Evolutionary conservation across 176 grass and related monocot species (phyloP).

Genomic region (Triticum urartu): DNA sequence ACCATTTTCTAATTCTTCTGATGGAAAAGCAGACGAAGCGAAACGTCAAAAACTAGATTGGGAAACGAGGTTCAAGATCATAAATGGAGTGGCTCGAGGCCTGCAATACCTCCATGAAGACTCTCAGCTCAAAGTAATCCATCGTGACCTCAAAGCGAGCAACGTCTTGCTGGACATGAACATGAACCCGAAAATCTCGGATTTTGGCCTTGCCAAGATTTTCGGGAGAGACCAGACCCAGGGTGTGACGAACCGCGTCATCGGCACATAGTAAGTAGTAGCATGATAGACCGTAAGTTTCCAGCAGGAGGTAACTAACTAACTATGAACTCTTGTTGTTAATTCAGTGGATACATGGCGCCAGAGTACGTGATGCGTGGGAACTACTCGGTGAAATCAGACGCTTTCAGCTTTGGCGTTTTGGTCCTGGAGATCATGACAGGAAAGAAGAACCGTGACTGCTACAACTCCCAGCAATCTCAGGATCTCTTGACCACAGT

Average conservation of each 20-base stretch:
- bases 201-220: not conserved
- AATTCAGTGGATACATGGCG: conserved; percentile 47
- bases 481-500: conserved; percentile 42
- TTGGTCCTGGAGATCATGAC: conserved; percentile 66
- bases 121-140: conserved; percentile 4
- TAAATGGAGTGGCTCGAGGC: conserved; percentile 5
- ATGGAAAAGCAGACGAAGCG: not conserved
- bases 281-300: not conserved
- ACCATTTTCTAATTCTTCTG: no score
- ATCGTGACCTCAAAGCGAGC: conserved; percentile 4
- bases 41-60: not conserved
- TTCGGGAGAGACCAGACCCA: not conserved
- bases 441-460: conserved; percentile 39
- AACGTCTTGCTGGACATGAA: conserved; percentile 4
- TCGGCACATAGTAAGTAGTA: not conserved
- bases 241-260: not conserved
- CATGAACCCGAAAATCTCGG: not conserved
- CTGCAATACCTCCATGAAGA: conserved; percentile 9
- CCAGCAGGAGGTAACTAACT: not conserved
- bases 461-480: not conserved
- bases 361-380: conserved; percentile 48
- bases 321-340: no score
- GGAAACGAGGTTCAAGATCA: not conserved
- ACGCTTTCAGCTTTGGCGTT: conserved; percentile 62
- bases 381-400: conserved; percentile 54